These are phyloP conservation scores for Plasmodium blacklocki DNA, from an alignment of 169 alveolate species.

Conservation along the genomic window DNA sequence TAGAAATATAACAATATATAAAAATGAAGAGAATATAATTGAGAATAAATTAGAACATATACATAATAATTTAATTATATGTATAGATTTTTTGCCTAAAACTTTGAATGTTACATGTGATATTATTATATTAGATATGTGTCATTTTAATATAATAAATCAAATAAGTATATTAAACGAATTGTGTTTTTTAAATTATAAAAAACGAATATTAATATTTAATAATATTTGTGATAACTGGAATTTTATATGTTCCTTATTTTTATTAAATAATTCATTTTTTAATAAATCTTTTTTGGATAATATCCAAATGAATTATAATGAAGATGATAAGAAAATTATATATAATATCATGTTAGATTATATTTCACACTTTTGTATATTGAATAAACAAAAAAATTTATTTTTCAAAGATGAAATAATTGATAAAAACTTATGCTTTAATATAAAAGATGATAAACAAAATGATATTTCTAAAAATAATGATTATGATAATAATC, in stretches of 20 bases:
- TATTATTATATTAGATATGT: conserved; percentile 32
- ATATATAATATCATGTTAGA: conserved; percentile 8
- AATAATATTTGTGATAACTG: conserved; percentile 37
- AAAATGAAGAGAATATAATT: conserved; percentile 28
- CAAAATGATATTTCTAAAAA: too few relatives aligned
- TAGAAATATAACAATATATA: conserved; percentile 29
- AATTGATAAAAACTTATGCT: background rate
- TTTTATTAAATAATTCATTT: conserved; percentile 8
- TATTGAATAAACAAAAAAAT: background rate
- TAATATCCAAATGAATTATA: background rate
- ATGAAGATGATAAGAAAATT: conserved; percentile 22
- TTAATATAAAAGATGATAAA: too few relatives aligned
- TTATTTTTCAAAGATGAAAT: background rate
- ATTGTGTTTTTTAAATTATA: conserved; percentile 20
- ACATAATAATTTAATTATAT: conserved; percentile 34
- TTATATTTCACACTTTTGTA: conserved; percentile 22
- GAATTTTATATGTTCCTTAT: conserved; percentile 36
- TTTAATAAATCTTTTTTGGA: conserved; percentile 16
- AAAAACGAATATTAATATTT: conserved; percentile 30
- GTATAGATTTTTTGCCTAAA: conserved; percentile 71
- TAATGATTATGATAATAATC: too few relatives aligned
- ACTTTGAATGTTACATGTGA: conserved; percentile 43
- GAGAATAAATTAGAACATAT: background rate
- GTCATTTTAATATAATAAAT: conserved; percentile 45
- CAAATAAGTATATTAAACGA: conserved; percentile 57